Conservation (phyloP, 805 yeast genomes). For the Brettanomyces bruxellensis region DNA sequence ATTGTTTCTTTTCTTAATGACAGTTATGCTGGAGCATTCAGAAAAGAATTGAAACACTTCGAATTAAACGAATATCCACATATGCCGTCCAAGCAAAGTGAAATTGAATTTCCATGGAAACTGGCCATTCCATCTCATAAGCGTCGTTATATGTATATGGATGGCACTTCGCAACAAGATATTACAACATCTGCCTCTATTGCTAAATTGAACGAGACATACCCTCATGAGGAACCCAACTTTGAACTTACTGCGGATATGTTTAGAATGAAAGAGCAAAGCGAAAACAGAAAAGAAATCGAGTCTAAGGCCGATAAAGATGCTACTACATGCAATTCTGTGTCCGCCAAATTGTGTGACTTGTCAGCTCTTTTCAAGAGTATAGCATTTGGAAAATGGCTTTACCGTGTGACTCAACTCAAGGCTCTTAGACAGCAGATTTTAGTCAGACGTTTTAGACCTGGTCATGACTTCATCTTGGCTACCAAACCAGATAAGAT, state of each 20-base stretch:
- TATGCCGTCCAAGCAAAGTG: conserved; percentile 48
- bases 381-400: conserved; percentile 59
- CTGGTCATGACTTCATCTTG: conserved; percentile 87
- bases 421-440: conserved; percentile 57
- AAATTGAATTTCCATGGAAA: conserved; percentile 72
- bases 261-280: conserved; percentile 7
- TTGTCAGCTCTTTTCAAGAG: conserved; percentile 54
- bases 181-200: conserved; percentile 27
- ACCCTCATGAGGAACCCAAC: conserved; percentile 45
- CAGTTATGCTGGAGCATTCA: conserved; percentile 40
- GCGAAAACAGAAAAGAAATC: conserved; percentile 2
- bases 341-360: conserved; percentile 35
- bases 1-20: conserved; percentile 53
- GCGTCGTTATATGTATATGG: conserved; percentile 76
- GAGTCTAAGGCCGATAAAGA: conserved; percentile 10
- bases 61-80: conserved; percentile 48
- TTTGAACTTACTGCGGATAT: conserved; percentile 27
- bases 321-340: conserved; percentile 8
- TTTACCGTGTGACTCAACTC: conserved; percentile 52
- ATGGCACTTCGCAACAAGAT: conserved; percentile 40
- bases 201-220: conserved; percentile 17
- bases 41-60: conserved; percentile 37
- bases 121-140: conserved; percentile 92
- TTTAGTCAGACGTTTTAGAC: conserved; percentile 80
- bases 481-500: conserved; percentile 49